phyloP scores from a whole-genome alignment of 116 monocot genomes.

The Trichopus zeylanicus region DNA sequence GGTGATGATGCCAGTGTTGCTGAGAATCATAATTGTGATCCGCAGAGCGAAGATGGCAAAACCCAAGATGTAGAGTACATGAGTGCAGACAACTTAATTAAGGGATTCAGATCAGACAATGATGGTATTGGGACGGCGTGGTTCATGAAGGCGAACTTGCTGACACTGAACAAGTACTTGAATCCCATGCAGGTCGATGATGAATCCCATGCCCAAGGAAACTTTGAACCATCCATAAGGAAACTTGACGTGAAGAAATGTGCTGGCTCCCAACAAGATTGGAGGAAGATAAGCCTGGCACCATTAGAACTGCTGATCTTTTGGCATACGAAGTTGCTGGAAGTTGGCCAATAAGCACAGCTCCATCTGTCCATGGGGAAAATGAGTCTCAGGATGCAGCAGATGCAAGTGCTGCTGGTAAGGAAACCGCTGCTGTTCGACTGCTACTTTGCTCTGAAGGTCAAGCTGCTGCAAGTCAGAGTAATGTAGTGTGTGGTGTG shows the following conservation, averaged over 20 bases:
- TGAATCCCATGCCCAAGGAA: constrained; percentile 27
- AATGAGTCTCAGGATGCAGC: constrained; percentile 33
- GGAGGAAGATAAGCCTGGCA: constrained; percentile 27
- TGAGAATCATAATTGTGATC: constrained; percentile 50
- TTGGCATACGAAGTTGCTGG: constrained; percentile 82
- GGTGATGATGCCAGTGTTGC: constrained; percentile 32
- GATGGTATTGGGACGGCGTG: constrained; percentile 33
- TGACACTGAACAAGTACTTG: constrained; percentile 56
- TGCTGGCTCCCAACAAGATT: constrained; percentile 21
- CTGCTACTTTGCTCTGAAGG: constrained; percentile 26
- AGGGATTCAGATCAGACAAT: constrained; percentile 45
- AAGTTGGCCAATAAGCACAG: constrained; percentile 83
- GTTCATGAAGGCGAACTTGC: constrained; percentile 25
- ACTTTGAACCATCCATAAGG: constrained; percentile 4
- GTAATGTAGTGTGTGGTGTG: constrained; percentile 7
- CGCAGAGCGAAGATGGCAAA: constrained; percentile 37
- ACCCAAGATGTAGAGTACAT: constrained; percentile 71
- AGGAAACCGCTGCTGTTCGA: constrained; percentile 19
- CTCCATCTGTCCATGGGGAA: constrained; percentile 66
- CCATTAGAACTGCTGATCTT: constrained; percentile 73
- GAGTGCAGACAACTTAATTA: constrained; percentile 25
- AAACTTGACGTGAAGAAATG: neutral
- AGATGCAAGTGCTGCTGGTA: constrained; percentile 4
- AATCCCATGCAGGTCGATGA: constrained; percentile 76
- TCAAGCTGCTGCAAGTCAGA: constrained; percentile 53